Percentiles rank a stretch among this genome's conserved stretches.
phyloP scores from a whole-genome alignment of 1,139 yeast species.

The Entelexis sorbosivorans region DNA sequence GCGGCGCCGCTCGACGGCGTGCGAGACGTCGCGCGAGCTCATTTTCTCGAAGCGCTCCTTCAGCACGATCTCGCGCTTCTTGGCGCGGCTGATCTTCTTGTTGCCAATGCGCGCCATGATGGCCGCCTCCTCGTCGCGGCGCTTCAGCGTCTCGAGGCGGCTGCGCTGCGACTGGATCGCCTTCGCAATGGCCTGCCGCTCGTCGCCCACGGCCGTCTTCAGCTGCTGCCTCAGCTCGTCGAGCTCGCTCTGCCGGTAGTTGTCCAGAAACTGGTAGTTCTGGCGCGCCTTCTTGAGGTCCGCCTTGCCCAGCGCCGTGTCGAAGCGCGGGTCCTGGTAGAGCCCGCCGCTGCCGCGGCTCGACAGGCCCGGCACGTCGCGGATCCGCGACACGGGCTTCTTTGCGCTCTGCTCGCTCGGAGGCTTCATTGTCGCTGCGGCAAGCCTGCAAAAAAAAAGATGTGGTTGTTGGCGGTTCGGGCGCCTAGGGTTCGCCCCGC shows the following conservation, averaged over 20 bases:
- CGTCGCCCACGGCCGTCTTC: conserved; percentile 43
- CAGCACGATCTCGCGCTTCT: conserved; percentile 72
- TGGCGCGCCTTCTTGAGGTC: conserved; percentile 53
- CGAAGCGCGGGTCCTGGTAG: conserved; percentile 77
- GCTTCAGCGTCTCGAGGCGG: conserved; percentile 62
- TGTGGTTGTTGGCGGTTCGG: no score
- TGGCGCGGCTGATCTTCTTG: conserved; percentile 57
- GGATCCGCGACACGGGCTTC: conserved; percentile 54
- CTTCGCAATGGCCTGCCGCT: conserved; percentile 40
- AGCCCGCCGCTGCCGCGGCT: conserved; percentile 33
- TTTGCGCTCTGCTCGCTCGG: conserved; percentile 44
- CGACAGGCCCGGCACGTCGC: conserved; percentile 62
- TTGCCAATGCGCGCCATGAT: conserved; percentile 43
- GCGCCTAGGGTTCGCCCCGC: no score
- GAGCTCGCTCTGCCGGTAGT: conserved; percentile 60
- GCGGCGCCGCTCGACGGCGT: conserved; percentile 84
- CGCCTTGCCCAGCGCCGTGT: conserved; percentile 77
- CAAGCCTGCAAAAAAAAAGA: background rate
- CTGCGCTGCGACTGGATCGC: conserved; percentile 49
- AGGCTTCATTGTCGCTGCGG: conserved; percentile 19
- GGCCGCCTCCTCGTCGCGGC: conserved; percentile 61
- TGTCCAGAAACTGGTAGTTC: conserved; percentile 76
- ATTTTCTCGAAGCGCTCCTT: conserved; percentile 78
- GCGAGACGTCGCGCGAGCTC: conserved; percentile 74
- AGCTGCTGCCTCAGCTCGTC: conserved; percentile 46